Evolutionary conservation across 169 alveolate genomes (phyloP).

Genomic region (Blepharisma undulans): DNA sequence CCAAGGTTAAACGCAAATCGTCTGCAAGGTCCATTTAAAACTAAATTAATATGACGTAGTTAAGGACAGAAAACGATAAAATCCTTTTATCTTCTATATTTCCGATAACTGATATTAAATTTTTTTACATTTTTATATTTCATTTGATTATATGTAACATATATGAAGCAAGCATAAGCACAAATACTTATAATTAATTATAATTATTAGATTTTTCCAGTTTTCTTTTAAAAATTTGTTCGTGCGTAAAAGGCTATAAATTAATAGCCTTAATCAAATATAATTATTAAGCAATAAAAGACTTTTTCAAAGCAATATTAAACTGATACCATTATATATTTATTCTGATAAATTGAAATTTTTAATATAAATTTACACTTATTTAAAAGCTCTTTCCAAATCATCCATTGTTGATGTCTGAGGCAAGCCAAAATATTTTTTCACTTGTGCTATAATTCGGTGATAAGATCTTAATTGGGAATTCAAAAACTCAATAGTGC

Average conservation of each 20-base stretch:
- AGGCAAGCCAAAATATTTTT: background rate
- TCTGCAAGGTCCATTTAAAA: slow-evolving; percentile 8
- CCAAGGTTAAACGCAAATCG: background rate
- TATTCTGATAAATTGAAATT: background rate
- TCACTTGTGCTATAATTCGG: background rate
- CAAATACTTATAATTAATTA: no score
- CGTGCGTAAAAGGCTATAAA: no score
- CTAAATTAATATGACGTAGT: background rate
- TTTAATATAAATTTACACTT: background rate
- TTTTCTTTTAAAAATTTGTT: no score
- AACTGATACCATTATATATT: no score
- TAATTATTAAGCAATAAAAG: no score
- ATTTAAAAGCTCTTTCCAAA: background rate
- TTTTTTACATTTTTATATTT: background rate
- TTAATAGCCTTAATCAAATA: no score
- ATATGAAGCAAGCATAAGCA: no score
- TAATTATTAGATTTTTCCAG: no score
- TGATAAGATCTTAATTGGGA: background rate
- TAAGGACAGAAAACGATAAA: background rate
- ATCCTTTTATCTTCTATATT: background rate
- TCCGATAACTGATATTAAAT: background rate
- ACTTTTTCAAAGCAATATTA: no score
- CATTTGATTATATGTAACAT: no score
- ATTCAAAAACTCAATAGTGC: background rate
- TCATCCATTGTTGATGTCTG: background rate